Base-by-base conservation (phyloP, 768 basidiomycete genomes). In the Kwoniella mangroviensis region DNA sequence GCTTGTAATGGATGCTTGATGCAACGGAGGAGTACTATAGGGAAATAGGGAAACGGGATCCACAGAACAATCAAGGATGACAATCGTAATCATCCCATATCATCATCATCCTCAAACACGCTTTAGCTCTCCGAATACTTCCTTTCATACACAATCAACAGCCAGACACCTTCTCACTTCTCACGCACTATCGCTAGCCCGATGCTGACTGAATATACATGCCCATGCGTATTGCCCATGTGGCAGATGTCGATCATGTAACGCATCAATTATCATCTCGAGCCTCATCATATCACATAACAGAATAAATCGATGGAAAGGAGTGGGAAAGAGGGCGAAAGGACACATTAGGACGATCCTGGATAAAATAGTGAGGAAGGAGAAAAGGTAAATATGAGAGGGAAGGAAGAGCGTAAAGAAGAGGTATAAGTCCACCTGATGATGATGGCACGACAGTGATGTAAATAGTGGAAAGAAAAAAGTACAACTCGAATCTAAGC, bases 281-380 rank as follows among this genome's bases (percentile, higher is more conserved):
- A 42, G 67, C 22, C 65, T 68, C 57, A 68, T 68, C 67, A 61
- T 60, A 68, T 60, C 67, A 68, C 67, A 68, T 61, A 68, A 59
- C 53, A 55, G 55, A 59, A 59, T 21, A 51, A 53, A 60, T 24
- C 54, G 54, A 43, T n/a, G 11, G 34, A 57, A 56, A 56, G 53
- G 52, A 19, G 12, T 28, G 21, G 34, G 28, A 21, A 53, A 43
- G 55, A n/a, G n/a, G 49, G 53, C 53, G 19, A 34, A 41, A 54
- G 63, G 64, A 52, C 43, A 34, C 49, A 28, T 24, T 42, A 9
- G 5, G 49, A 21, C 21, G 22, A 55, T 55, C 26, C 54, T 24
- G 62, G 41, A 17, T 34, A 54, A 54, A 64, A 55, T 11, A 51
- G 22, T n/a, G 24, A 5, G 2, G 21, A n/a, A 40, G 24, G 24